Evolutionary conservation across 2,329 filamentous ascomycete species (phyloP).

Genomic region (Trichoderma sp.): DNA sequence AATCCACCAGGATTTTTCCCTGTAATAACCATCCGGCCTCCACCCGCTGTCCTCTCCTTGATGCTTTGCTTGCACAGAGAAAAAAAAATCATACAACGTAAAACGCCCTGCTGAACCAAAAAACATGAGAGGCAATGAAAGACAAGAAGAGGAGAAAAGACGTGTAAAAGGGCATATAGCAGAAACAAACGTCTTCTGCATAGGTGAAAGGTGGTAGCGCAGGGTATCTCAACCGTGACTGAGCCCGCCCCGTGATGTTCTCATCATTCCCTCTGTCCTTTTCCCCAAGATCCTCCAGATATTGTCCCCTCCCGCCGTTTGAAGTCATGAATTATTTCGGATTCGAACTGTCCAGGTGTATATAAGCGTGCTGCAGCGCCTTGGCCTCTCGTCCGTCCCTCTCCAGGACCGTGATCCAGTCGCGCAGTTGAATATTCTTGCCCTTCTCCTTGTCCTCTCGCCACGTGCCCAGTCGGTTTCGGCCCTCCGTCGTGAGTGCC

Average conservation of each 20-base stretch:
- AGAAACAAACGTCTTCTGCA: slow-evolving; percentile 30
- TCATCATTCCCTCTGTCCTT: slow-evolving; percentile 24
- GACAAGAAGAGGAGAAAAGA: slow-evolving; percentile 30
- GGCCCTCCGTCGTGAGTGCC: slow-evolving; percentile 58
- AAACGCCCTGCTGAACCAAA: slow-evolving; percentile 31
- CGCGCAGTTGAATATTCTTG: slow-evolving; percentile 78
- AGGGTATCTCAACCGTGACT: slow-evolving; percentile 38
- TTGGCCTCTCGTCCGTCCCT: slow-evolving; percentile 70
- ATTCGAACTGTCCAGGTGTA: slow-evolving; percentile 54
- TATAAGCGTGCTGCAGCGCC: slow-evolving; percentile 62
- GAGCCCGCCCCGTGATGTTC: slow-evolving; percentile 19
- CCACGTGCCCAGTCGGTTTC: slow-evolving; percentile 70
- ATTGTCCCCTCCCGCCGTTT: not conserved
- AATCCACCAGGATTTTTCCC: no score
- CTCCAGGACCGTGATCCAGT: slow-evolving; percentile 79
- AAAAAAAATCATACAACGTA: not conserved
- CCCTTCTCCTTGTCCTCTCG: slow-evolving; percentile 78
- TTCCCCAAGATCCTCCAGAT: slow-evolving; percentile 25
- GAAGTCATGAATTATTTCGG: slow-evolving; percentile 41
- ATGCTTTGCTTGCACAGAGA: not conserved
- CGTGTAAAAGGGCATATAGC: slow-evolving; percentile 37
- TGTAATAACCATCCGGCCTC: not conserved
- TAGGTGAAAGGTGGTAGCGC: slow-evolving; percentile 29
- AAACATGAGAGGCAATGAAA: not conserved
- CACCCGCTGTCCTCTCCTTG: not conserved